phyloP scores from a whole-genome alignment of 768 basidiomycete genomes.

The Mycena leptocephala region DNA sequence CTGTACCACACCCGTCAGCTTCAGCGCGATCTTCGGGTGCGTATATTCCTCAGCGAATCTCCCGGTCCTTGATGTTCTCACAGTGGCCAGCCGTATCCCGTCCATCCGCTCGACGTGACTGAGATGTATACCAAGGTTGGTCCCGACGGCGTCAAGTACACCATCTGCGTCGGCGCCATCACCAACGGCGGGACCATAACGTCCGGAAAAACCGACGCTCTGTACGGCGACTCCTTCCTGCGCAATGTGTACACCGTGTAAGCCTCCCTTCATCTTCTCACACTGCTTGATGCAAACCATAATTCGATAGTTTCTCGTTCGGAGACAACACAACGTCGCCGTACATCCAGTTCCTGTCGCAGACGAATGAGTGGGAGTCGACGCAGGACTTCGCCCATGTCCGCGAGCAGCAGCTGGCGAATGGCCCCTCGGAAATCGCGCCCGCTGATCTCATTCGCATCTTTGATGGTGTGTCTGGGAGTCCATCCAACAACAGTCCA shows the following conservation, averaged over 20 bases:
- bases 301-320: slow-evolving; percentile 8
- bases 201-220: neutral
- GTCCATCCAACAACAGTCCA: neutral
- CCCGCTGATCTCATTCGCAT: slow-evolving; percentile 14
- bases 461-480: slow-evolving; percentile 15
- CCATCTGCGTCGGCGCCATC: slow-evolving; percentile 8
- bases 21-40: slow-evolving; percentile 12
- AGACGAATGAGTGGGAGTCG: neutral
- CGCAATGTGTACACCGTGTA: slow-evolving; percentile 30
- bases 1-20: slow-evolving; percentile 6
- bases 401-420: neutral
- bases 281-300: neutral
- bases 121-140: neutral
- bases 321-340: slow-evolving; percentile 14
- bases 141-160: slow-evolving; percentile 19
- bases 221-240: slow-evolving; percentile 26
- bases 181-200: slow-evolving; percentile 21
- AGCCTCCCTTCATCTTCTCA: neutral
- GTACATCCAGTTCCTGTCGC: slow-evolving; percentile 21
- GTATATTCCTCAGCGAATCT: neutral
- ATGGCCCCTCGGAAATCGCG: neutral
- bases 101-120: slow-evolving; percentile 32
- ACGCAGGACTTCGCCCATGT: slow-evolving; percentile 11
- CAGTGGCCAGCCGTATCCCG: slow-evolving; percentile 13
- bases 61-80: neutral